These are phyloP conservation scores for Copromyces sp. DNA, from an alignment of 495 filamentous ascomycete species.

Conservation along the genomic window DNA sequence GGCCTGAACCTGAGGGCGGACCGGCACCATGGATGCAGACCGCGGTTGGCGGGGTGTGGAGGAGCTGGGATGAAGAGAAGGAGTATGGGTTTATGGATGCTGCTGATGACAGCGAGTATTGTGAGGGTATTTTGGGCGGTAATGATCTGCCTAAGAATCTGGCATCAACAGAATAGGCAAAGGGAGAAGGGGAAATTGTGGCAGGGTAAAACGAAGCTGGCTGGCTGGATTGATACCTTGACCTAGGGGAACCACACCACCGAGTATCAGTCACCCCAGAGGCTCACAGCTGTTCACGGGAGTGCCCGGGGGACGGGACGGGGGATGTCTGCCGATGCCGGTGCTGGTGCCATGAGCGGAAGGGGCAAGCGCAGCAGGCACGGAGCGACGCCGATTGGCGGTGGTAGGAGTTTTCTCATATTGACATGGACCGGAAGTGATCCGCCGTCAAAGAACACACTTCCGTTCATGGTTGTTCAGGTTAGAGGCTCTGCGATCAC, in stretches of 20 bases:
- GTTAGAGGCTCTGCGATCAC: not conserved
- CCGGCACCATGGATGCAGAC: not conserved
- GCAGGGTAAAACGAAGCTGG: not conserved
- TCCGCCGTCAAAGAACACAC: not conserved
- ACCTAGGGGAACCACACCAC: not conserved
- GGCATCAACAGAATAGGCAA: not conserved
- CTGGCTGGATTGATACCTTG: not conserved
- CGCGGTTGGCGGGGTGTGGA: not conserved
- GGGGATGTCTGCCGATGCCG: no score
- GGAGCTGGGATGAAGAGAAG: not conserved
- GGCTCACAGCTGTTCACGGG: not conserved
- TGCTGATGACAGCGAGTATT: not conserved
- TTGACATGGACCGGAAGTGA: not conserved
- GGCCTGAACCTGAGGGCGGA: not conserved
- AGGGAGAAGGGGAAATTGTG: not conserved
- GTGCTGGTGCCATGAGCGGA: not conserved
- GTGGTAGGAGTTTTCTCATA: not conserved
- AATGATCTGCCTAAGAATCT: not conserved
- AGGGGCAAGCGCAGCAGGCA: not conserved
- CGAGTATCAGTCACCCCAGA: not conserved
- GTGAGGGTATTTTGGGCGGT: not conserved
- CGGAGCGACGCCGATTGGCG: not conserved
- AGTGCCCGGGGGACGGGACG: no score
- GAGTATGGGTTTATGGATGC: not conserved
- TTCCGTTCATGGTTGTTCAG: not conserved